Conservation (phyloP, 257 asterid species). For the Plantago ovata region DNA sequence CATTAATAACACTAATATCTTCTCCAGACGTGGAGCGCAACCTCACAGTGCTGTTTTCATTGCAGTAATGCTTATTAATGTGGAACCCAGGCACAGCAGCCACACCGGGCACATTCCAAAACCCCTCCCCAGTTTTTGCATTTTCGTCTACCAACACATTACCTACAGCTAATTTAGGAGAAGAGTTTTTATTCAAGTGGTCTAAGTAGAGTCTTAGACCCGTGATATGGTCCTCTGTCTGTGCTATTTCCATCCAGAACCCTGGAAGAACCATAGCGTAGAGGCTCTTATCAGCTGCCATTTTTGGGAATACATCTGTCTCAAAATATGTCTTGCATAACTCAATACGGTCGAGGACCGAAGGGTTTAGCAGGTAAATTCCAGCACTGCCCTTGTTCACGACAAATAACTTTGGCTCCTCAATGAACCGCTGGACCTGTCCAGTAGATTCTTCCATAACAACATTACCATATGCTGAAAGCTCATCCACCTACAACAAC, state of each 20-base stretch:
- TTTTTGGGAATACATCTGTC: conserved; percentile 79
- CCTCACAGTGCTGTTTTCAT: conserved; percentile 73
- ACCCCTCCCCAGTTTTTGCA: conserved; percentile 78
- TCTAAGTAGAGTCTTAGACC: conserved; percentile 74
- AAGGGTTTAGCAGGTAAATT: conserved; percentile 72
- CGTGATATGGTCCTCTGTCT: conserved; percentile 78
- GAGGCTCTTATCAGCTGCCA: conserved; percentile 62
- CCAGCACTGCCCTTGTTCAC: conserved; percentile 95
- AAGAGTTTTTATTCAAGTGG: conserved; percentile 55
- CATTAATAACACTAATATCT: conserved; percentile 81
- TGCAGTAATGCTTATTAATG: conserved; percentile 69
- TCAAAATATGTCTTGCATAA: conserved; percentile 81
- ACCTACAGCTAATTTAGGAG: conserved; percentile 61
- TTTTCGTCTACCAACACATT: conserved; percentile 71
- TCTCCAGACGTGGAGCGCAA: conserved; percentile 91
- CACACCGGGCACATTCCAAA: conserved; percentile 84
- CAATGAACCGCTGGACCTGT: conserved; percentile 81
- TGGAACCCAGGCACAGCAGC: conserved; percentile 92
- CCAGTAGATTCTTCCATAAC: conserved; percentile 78
- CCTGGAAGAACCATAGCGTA: conserved; percentile 83
- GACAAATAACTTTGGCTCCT: conserved; percentile 81
- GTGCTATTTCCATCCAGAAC: conserved; percentile 97
- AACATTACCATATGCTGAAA: conserved; percentile 86
- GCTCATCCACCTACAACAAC: conserved; percentile 76
- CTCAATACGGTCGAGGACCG: conserved; percentile 69